Percentiles rank a stretch among this genome's conserved stretches.
phyloP scores from a whole-genome alignment of 305 asterid genomes.

The Fraxinus velutina region DNA sequence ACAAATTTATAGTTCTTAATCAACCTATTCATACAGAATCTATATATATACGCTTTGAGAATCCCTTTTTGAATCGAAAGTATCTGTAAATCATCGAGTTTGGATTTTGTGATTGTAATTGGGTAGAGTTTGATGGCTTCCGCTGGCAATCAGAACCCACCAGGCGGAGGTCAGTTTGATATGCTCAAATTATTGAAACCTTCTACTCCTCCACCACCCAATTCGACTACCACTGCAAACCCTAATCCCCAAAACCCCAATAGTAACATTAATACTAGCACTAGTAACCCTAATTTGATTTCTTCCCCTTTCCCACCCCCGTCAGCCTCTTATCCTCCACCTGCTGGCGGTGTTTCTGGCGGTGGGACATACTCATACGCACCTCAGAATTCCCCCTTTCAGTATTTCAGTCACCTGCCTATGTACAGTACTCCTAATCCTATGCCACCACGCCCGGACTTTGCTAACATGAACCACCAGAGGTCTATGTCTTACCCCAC shows the following conservation, averaged over 20 bases:
- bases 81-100: background rate
- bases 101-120: background rate
- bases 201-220: constrained; percentile 33
- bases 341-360: constrained; percentile 35
- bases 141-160: constrained; percentile 55
- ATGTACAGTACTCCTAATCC: constrained; percentile 29
- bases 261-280: constrained; percentile 15
- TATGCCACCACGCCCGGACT: constrained; percentile 33
- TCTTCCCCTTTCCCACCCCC: constrained; percentile 52
- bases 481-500: constrained; percentile 46
- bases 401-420: constrained; percentile 34
- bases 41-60: background rate
- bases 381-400: constrained; percentile 36
- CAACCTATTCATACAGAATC: constrained; percentile 8
- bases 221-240: constrained; percentile 23
- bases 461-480: constrained; percentile 45
- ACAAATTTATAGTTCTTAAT: background rate
- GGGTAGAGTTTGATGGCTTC: constrained; percentile 42
- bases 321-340: constrained; percentile 70
- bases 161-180: constrained; percentile 63
- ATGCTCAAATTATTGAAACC: constrained; percentile 57
- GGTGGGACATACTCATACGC: constrained; percentile 43
- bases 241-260: constrained; percentile 43
- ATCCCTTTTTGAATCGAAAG: background rate
- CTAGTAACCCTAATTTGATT: constrained; percentile 36